These are phyloP conservation scores for Gnomoniopsis sp. DNA, from an alignment of 2,329 filamentous ascomycete species.

Conservation along the genomic window DNA sequence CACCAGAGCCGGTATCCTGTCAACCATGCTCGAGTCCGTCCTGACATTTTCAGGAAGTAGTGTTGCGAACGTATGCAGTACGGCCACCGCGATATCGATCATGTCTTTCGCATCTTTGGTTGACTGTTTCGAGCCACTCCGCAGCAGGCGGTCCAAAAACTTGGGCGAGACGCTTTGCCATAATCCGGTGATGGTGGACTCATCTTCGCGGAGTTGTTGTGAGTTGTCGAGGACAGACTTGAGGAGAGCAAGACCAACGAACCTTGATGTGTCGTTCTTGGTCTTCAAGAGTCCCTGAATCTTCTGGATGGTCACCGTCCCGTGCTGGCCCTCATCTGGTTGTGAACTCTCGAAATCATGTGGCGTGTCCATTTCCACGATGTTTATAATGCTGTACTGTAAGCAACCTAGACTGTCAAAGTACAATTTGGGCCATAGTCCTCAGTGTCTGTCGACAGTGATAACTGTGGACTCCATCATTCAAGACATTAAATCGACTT, in stretches of 20 bases:
- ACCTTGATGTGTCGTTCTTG: conserved; percentile 65
- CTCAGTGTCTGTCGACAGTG: too few species aligned
- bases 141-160: conserved; percentile 62
- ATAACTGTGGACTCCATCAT: neutral
- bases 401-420: neutral
- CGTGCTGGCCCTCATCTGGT: neutral
- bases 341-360: neutral
- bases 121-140: conserved; percentile 41
- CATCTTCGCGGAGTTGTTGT: conserved; percentile 46
- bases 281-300: conserved; percentile 53
- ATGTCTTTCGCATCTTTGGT: conserved; percentile 52
- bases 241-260: conserved; percentile 64
- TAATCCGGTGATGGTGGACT: conserved; percentile 40
- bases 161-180: conserved; percentile 60
- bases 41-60: conserved; percentile 50
- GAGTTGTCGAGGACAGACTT: conserved; percentile 64
- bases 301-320: conserved; percentile 36
- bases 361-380: neutral
- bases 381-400: neutral
- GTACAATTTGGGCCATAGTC: too few species aligned
- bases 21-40: conserved; percentile 44
- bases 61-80: conserved; percentile 59
- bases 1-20: conserved; percentile 51
- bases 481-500: neutral
- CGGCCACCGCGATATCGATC: conserved; percentile 59